Percentiles rank a stretch among this genome's conserved stretches.
Conservation (phyloP, 1,284 basidiomycete species). For the Ceratobasidium papillatum region DNA sequence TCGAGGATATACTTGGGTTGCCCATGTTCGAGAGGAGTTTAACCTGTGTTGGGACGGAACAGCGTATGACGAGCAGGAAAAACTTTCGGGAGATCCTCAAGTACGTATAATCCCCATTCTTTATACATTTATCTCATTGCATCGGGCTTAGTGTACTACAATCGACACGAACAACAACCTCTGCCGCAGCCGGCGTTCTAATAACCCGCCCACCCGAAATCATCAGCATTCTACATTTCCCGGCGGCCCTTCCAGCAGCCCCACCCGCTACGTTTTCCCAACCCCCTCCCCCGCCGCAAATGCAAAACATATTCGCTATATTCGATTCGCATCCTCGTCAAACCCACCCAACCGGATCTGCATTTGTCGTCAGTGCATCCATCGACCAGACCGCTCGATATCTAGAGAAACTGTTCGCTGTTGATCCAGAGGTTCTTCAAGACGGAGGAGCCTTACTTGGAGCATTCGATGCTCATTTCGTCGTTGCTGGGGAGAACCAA, state of each 20-base stretch:
- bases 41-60: constrained; percentile 10
- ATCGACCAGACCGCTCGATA: constrained; percentile 56
- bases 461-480: constrained; percentile 54
- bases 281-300: constrained; percentile 45
- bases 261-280: constrained; percentile 42
- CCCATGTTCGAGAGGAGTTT: constrained; percentile 50
- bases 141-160: neutral
- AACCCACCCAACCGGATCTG: constrained; percentile 64
- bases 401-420: constrained; percentile 50
- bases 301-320: constrained; percentile 56
- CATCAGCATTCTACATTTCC: constrained; percentile 63
- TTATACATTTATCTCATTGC: neutral
- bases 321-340: constrained; percentile 72
- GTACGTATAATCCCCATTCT: too few species aligned
- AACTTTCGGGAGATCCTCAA: constrained; percentile 27
- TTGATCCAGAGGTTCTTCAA: constrained; percentile 56
- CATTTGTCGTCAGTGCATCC: constrained; percentile 61
- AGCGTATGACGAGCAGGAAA: constrained; percentile 17
- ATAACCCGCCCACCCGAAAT: constrained; percentile 77
- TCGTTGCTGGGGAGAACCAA: constrained; percentile 10
- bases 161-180: constrained; percentile 13
- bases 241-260: constrained; percentile 40
- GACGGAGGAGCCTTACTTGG: constrained; percentile 57
- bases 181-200: constrained; percentile 54
- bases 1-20: constrained; percentile 56